These are phyloP conservation scores for Globisporangium iwayamae DNA, from an alignment of 352 stramenopile species.

Conservation along the genomic window DNA sequence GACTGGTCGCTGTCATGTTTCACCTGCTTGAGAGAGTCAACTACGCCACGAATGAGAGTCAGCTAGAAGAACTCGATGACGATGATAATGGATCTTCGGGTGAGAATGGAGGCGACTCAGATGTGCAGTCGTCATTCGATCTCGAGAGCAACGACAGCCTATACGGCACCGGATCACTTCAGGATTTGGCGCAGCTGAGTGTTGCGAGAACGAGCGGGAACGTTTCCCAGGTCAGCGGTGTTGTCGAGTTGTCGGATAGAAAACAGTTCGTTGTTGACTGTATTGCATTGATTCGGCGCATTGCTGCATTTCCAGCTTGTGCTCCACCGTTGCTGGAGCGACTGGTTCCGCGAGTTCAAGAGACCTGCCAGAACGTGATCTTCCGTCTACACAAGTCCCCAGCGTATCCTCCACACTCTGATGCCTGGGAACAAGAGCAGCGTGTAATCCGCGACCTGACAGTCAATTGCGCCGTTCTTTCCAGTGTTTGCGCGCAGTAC, in stretches of 20 bases:
- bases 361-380: conserved; percentile 32
- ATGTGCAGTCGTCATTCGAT: conserved; percentile 32
- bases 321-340: conserved; percentile 46
- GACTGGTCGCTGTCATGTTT: conserved; percentile 70
- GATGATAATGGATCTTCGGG: conserved; percentile 30
- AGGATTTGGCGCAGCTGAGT: conserved; percentile 66
- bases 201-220: conserved; percentile 38
- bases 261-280: conserved; percentile 77
- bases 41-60: conserved; percentile 59
- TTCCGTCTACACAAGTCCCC: conserved; percentile 50
- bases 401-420: conserved; percentile 31
- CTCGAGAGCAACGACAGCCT: conserved; percentile 27
- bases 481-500: conserved; percentile 55
- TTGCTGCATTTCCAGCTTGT: conserved; percentile 56
- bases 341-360: conserved; percentile 46
- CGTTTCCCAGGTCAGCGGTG: conserved; percentile 18
- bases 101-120: conserved; percentile 26
- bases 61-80: conserved; percentile 60
- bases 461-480: conserved; percentile 50
- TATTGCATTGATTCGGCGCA: conserved; percentile 64
- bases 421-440: conserved; percentile 48
- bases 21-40: conserved; percentile 70
- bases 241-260: conserved; percentile 57
- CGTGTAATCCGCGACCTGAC: conserved; percentile 59
- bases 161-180: conserved; percentile 56